Evolutionary conservation across 805 yeast genomes (phyloP), one percentile per base, ranked within the genome.

Genomic region (Myxozyma neglecta): DNA sequence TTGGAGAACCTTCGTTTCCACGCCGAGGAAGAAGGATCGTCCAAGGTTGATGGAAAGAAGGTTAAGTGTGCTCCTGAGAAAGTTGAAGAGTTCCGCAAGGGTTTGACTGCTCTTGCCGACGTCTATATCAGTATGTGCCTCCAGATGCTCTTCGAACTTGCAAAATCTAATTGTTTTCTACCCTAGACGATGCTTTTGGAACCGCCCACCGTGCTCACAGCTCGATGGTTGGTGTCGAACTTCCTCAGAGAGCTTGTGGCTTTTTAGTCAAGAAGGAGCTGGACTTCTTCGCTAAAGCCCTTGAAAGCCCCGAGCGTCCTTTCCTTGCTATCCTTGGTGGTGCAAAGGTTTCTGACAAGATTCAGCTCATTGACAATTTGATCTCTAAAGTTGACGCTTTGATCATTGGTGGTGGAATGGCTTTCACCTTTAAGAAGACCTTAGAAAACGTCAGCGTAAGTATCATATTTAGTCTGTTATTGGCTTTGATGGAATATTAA

Each of bases 171-270:
- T n/a, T 45, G 2, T 45, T n/a, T 37, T 24, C 88, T 20, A 16
- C 20, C 16, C n/a, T 11, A 57, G 61, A 94, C 81, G 99, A 94
- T 78, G 98, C 97, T 62, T 94, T 94, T 74, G 99, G 99, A 78
- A 94, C 99, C 68, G 97, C 98, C 61, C 99, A 94, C 88, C 90
- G 99, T 84, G 99, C 99, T 68, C 99, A 94, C 84, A 91, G 97
- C 59, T 94, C 99, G 53, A 93, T 94, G 92, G 99, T 94, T 73
- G 99, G 99, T 75, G 83, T 94, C 72, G 92, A 93, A 72, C 84
- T 90, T 73, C 92, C 96, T 68, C 92, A 90, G 81, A 89, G 94
- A 81, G 99, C 98, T 73, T 88, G 97, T 69, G 99, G 99, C 79
- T 96, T 93, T 96, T 83, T 94, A 74, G 88, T 94, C 89, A 87